Percentiles rank a stretch among this genome's conserved stretches.
phyloP scores from a whole-genome alignment of 257 asterid species.

The Primulina huaijiensis region DNA sequence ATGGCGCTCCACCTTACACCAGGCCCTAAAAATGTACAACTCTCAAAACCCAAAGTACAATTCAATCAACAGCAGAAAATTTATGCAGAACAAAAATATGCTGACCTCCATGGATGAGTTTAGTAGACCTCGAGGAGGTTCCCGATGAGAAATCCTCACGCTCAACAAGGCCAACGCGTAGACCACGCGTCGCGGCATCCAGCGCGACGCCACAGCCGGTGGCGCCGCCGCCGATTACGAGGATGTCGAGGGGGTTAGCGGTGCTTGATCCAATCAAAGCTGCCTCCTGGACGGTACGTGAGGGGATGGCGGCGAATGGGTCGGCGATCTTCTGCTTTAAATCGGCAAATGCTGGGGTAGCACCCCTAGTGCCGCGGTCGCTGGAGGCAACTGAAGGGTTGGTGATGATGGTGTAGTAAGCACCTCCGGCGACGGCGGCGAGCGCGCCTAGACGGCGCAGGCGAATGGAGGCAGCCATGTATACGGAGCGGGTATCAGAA shows the following conservation, averaged over 20 bases:
- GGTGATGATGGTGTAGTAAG: constrained; percentile 48
- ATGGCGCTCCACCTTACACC: constrained; percentile 25
- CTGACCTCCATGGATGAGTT: constrained; percentile 95
- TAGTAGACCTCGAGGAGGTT: constrained; percentile 92
- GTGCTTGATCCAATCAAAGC: constrained; percentile 57
- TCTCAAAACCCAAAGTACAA: constrained; percentile 31
- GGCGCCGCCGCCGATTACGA: constrained; percentile 94
- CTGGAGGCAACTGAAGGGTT: constrained; percentile 53
- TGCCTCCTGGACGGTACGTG: constrained; percentile 72
- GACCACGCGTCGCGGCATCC: constrained; percentile 93
- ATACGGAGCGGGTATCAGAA: constrained; percentile 11
- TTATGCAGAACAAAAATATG: constrained; percentile 9
- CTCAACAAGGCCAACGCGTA: constrained; percentile 97
- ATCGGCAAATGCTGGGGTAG: constrained; percentile 35
- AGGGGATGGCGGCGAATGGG: constrained; percentile 58
- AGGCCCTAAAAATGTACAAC: constrained; percentile 25
- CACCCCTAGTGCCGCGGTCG: constrained; percentile 50
- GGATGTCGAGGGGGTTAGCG: constrained; percentile 79
- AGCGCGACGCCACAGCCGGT: constrained; percentile 95
- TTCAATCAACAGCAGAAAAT: constrained; percentile 22
- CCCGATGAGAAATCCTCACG: constrained; percentile 96
- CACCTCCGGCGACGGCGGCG: constrained; percentile 64
- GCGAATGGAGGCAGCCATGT: constrained; percentile 62
- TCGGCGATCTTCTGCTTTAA: constrained; percentile 53
- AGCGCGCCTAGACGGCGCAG: constrained; percentile 73